Evolutionary conservation across 2,329 filamentous ascomycete species (phyloP), one percentile per base, ranked within the genome.

Genomic region (Penicillium expansum): DNA sequence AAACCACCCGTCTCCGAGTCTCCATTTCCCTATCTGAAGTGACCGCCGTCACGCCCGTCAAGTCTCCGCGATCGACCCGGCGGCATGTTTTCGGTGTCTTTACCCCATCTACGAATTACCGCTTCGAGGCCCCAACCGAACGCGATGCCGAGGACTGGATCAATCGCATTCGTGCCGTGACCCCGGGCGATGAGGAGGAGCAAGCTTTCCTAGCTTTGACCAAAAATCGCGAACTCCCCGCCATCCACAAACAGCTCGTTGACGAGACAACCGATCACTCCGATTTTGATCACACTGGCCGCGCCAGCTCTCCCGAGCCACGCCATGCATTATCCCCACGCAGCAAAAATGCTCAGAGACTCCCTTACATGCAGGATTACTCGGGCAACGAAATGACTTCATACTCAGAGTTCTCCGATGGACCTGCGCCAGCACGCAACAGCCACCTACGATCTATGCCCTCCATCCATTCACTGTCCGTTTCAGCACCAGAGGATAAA

Each of bases 71-170:
- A 74, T 87, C 92, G 59, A 92, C 90, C 71, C 88, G 90, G 57
- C 84, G 91, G 51, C 86, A 96, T 71, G 85, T 97, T 59, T 97
- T 99, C 71, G 94, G 90, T 20, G 83, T 97, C 44, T 99, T 96
- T 76, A 93, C 92, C 0, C 90, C 92, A 0, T 89, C 92, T 16
- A 88, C 89, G 63, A 97, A 97, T 76, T 96, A 89, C 76, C 92
- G 97, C 69, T 86, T 99, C 58, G 89, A 96, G 73, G 92, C 91
- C 0, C 72, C 80, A 32, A 88, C 83, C 4, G 83, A 86, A 49
- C 79, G 85, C 57, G 92, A 97, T 60, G 90, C 91, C 6, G 84
- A 90, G 60, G 86, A 90, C 69, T 99, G 94, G 94, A 90, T 97
- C 18, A 82, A 90, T 27, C 76, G 89, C 50, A 92, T 97, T 67